Base-by-base conservation (phyloP, 1,139 yeast genomes). In the Groenewaldozyma auringiensis region DNA sequence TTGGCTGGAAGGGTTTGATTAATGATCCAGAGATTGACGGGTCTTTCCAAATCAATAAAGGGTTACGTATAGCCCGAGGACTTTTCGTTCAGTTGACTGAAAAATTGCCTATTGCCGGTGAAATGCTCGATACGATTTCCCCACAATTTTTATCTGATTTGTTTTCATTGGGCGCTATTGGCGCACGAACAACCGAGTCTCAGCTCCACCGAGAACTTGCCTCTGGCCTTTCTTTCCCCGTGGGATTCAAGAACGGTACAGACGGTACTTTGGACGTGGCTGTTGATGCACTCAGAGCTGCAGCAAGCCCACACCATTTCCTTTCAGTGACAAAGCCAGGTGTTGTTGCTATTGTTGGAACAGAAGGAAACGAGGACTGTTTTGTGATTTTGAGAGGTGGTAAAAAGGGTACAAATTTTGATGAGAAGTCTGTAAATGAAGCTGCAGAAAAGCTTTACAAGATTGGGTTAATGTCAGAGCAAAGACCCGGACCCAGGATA, bases 1-100 rank as follows among this genome's bases (percentile, higher is more conserved):
- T 92, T 45, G 98, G 98, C 51, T 92, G 98, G 98, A 92, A 92
- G 69, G 98, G 96, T 54, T 75, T 92, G 58, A 89, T 92, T 61
- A 92, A 92, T 65, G 98, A 92, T 67, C 98, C 98, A 21, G 95
- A 92, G 60, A 83, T 92, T 57, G 96, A 92, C 64, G 89, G 87
- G 50, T 77, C 96, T 47, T 89, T 86, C 80, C 81, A 88, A 58
- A 92, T 92, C 65, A 92, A 92, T 73, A 87, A 88, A 69, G 98
- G 98, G 54, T 77, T 92, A 57, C 74, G 94, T 59, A 81, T 89
- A 53, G 76, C 97, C 21, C 79, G 98, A 66, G 82, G 83, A 56
- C 78, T 92, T 70, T 92, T 87, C 67, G 81, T 83, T 36, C 80
- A 84, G 51, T 75, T 92, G 59, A 92, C 96, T 14, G 79, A 80